Base-by-base conservation (phyloP, 2,329 filamentous ascomycete genomes). In the Eutypella sp. region DNA sequence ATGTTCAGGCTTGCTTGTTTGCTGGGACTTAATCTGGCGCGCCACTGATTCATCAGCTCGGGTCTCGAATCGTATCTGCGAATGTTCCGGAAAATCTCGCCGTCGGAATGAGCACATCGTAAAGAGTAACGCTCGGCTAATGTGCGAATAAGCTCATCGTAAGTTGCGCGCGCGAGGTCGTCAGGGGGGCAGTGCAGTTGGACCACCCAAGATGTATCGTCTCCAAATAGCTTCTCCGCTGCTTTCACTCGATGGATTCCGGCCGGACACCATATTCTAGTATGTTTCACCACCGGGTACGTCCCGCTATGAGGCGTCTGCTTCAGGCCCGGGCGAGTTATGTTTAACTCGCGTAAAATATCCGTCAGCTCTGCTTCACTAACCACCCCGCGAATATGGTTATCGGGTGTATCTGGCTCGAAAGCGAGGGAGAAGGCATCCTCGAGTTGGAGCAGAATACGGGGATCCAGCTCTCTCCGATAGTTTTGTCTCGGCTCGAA, bases 281-380 rank as follows among this genome's bases (percentile, higher is more conserved):
- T 33, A 15, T 7, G 15, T n/a, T 33, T 33, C 9, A 33, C 9
- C 15, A 33, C 1, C 1, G 13, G 29, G 9, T 33, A 33, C 9
- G 16, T 2, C 3, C 2, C 9, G 16, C 9, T 33, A 33, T 33
- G 16, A 15, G 16, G 15, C 13, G 13, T 33, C 16, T 33, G 4
- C 16, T 33, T 33, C 6, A 33, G 3, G 13, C 13, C 2, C 15
- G 4, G 15, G 16, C 29, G 13, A 33, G 4, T 15, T 4, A 33
- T 2, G 2, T 2, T 2, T 2, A 33, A 2, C 2, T 33, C 2
- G 1, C 9, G 15, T 33, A n/a, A n/a, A 2, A 33, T 33, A 3
- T 2, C 9, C 9, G 15, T 8, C 5, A 33, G 16, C 3, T 33
- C 3, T 3, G 13, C 15, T 3, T 33, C 9, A 33, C 16, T 33